Evolutionary conservation across 345 rosid genomes (phyloP).

Genomic region (Gossypium raimondii): DNA sequence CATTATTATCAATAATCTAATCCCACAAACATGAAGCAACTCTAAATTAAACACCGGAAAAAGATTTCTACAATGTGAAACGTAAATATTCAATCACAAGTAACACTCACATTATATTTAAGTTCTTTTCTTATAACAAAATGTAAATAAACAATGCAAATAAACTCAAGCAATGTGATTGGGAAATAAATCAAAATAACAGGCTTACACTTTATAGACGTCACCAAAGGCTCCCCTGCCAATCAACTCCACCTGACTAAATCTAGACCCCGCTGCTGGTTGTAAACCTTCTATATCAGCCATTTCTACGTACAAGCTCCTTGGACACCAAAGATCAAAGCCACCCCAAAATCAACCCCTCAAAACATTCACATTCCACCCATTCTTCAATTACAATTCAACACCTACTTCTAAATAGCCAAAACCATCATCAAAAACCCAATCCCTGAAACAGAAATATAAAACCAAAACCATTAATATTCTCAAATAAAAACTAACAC

Average conservation of each 20-base stretch:
- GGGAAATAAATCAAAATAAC: neutral
- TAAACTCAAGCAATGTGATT: neutral
- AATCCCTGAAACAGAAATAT: conserved; percentile 29
- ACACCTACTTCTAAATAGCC: conserved; percentile 19
- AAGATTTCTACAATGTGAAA: neutral
- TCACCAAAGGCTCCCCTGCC: conserved; percentile 98
- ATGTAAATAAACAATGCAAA: conserved; percentile 11
- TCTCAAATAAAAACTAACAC: neutral
- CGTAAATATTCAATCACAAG: neutral
- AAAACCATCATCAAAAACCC: conserved; percentile 10
- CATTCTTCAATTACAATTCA: conserved; percentile 8
- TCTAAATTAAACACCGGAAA: neutral
- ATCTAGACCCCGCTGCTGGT: conserved; percentile 78
- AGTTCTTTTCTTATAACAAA: neutral
- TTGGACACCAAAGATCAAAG: conserved; percentile 15
- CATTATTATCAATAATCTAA: neutral
- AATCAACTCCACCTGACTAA: conserved; percentile 77
- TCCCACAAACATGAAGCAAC: neutral
- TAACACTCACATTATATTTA: neutral
- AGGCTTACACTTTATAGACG: conserved; percentile 92
- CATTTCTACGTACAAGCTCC: conserved; percentile 41
- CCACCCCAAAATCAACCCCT: conserved; percentile 13
- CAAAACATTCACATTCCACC: conserved; percentile 19
- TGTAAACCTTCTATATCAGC: conserved; percentile 72
- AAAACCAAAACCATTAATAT: conserved; percentile 8